Evolutionary conservation across 2,329 filamentous ascomycete species (phyloP).

Genomic region (Colletotrichum tofieldiae): DNA sequence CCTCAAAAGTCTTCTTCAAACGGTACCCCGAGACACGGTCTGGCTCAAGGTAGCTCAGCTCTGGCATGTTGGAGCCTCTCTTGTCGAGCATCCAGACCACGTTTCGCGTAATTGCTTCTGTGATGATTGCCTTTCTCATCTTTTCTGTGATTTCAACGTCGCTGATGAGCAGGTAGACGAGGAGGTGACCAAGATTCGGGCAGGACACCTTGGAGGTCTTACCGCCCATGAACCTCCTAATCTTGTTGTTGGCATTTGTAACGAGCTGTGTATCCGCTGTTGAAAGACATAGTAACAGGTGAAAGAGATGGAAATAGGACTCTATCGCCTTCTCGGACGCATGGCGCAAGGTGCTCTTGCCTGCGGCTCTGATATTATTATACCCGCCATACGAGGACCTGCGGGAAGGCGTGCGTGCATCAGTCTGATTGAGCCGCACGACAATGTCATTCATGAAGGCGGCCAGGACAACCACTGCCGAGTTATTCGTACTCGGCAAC

Average conservation of each 20-base stretch:
- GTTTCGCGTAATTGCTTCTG: conserved; percentile 65
- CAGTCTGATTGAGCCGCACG: conserved; percentile 60
- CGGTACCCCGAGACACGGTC: conserved; percentile 60
- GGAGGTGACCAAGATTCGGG: conserved; percentile 65
- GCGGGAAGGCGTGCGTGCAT: background rate
- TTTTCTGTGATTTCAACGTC: conserved; percentile 57
- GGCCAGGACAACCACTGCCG: conserved; percentile 56
- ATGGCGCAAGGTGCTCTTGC: conserved; percentile 59
- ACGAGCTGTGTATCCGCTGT: conserved; percentile 55
- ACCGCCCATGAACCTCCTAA: conserved; percentile 57
- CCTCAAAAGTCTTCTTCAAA: conserved; percentile 62
- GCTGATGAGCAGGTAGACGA: conserved; percentile 63
- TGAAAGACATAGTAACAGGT: conserved; percentile 65
- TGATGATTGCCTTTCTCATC: conserved; percentile 60
- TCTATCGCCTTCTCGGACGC: conserved; percentile 69
- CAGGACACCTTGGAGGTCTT: conserved; percentile 58
- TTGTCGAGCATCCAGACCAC: conserved; percentile 66
- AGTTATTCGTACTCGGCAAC: conserved; percentile 38
- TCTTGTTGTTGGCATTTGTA: conserved; percentile 56
- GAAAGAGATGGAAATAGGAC: conserved; percentile 67
- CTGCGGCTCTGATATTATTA: conserved; percentile 3
- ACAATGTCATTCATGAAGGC: conserved; percentile 68
- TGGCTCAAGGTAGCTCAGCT: conserved; percentile 63
- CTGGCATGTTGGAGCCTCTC: conserved; percentile 54
- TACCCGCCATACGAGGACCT: background rate